Base-by-base conservation (phyloP, 83 land plant genomes). In the Diphasiastrum complanatum region DNA sequence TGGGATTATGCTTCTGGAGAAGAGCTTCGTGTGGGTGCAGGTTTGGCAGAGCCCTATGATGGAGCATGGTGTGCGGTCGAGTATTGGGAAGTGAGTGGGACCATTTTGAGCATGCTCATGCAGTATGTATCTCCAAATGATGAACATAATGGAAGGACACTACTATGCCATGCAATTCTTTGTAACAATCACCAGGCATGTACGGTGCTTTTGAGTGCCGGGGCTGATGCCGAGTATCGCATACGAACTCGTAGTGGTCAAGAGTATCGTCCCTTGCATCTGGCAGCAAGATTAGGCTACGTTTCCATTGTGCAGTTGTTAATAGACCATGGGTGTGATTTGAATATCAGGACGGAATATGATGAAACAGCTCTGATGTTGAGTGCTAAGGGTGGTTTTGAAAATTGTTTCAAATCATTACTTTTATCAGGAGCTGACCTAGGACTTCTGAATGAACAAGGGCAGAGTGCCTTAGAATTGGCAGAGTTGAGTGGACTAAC, bases 361-460 rank as follows among this genome's bases (percentile, higher is more conserved):
- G 59, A 19, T 11, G 59, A 55, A 30, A n/a, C n/a, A n/a, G n/a
- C n/a, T n/a, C n/a, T n/a, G n/a, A n/a, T n/a, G n/a, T 30, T 85
- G 23, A 70, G 78, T 33, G 71, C 67, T 6, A 68, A 70, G 43
- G 45, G 69, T 25, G 73, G 71, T 58, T 74, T 59, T 5, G 77
- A 72, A 24, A 82, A 81, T 25, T 89, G 91, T 60, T 70, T 85
- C 37, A 37, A 37, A 28, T 67, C 78, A 11, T 64, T 89, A 57
- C 75, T 78, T 3, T 36, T 33, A 10, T 71, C 83, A 12, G 91
- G 88, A 27, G 88, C 96, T 29, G 96, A 89, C 60, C 56, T 85
- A 51, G 88, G 88, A 8, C 38, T 76, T 33, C 41, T 75, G 5
- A 81, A 75, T 60, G 31, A 32, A 31, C 50, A 30, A 5, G 87